Base-by-base conservation (phyloP, 139 green algal genomes). In the Chlorella sp. region DNA sequence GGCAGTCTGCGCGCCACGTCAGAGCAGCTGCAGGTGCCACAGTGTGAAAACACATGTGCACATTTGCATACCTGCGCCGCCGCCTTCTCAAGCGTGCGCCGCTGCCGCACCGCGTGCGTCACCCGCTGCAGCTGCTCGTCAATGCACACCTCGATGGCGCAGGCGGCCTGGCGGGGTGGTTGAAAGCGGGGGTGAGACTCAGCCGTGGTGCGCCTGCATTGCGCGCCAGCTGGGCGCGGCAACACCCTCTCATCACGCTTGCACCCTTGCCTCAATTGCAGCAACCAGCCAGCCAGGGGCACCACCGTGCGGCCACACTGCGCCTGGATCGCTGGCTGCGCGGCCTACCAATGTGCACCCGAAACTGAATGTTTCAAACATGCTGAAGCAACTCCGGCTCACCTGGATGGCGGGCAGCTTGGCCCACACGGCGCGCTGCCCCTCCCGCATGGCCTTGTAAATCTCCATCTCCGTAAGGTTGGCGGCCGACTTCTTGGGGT, bases 111-210 rank as follows among this genome's bases (percentile, higher is more conserved):
- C 44, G 62, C 30, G 26, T 48, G 77, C 30, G 77, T 73, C 22
- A 83, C 40, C 60, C 28, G 30, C 28, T 69, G n/a, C 58, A 83
- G 60, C 77, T 56, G 77, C 77, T 88, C 87, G 82, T 97, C 94
- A 54, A 98, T 88, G 22, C 88, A 92, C 22, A 93, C 91, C 91
- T 98, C 95, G 30, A 98, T 94, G 60, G 87, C 92, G 84, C 94
- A 98, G 73, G 96, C 95, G 79, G 88, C 92, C 90, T 96, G 91
- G 82, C 30, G 32, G 13, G 41, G 40, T 28, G 34, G 16, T 9
- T 8, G 43, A 78, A 9, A n/a, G n/a, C n/a, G n/a, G n/a, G n/a
- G n/a, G n/a, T n/a, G n/a, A n/a, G n/a, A n/a, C n/a, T n/a, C n/a
- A n/a, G n/a, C n/a, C n/a, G n/a, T n/a, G n/a, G n/a, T n/a, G n/a